phyloP scores from a whole-genome alignment of 2,329 filamentous ascomycete species.

The Aureobasidium sp. region DNA sequence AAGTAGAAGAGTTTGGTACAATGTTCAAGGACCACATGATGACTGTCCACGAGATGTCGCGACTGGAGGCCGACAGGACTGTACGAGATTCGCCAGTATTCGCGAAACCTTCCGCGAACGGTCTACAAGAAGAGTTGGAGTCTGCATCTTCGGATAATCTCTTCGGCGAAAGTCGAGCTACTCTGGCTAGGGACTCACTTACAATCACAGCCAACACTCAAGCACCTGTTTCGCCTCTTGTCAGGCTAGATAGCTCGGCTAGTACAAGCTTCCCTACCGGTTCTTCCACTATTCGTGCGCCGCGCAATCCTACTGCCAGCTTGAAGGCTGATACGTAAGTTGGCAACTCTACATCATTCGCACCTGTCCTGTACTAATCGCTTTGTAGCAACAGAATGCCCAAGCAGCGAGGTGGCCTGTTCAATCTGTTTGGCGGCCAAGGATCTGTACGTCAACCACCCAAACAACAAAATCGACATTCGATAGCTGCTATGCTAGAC shows the following conservation, averaged over 20 bases:
- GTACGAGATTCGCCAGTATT: conserved; percentile 36
- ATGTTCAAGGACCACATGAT: conserved; percentile 67
- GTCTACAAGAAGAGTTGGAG: neutral
- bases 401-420: conserved; percentile 2
- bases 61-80: conserved; percentile 73
- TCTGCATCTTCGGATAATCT: conserved; percentile 10
- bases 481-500: conserved; percentile 3
- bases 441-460: neutral
- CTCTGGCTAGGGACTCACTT: neutral
- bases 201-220: neutral
- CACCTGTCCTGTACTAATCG: neutral
- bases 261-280: neutral
- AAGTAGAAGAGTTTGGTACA: conserved; percentile 71
- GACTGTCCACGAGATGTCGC: conserved; percentile 74
- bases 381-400: neutral
- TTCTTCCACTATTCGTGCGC: neutral
- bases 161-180: neutral
- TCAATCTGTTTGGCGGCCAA: conserved; percentile 4
- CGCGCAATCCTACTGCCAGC: neutral
- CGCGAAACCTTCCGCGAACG: neutral
- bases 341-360: too few species aligned
- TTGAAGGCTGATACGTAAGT: conserved; percentile 2
- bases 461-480: conserved; percentile 3
- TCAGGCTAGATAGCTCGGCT: neutral
- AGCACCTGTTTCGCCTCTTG: neutral